Evolutionary conservation across 352 stramenopile genomes (phyloP).

Genomic region (Phytophthora meadii): DNA sequence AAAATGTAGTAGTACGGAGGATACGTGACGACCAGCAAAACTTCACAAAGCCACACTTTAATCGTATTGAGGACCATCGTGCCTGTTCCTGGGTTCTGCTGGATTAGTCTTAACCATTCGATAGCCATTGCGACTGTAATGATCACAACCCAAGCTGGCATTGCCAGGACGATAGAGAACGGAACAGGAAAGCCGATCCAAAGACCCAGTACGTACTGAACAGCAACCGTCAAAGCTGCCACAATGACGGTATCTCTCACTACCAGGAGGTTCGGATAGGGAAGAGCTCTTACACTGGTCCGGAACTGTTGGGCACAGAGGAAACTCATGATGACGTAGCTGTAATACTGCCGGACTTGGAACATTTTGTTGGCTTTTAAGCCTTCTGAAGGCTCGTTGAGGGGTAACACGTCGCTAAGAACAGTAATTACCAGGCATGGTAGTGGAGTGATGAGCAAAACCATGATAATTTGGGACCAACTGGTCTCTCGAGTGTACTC

Average conservation of each 20-base stretch:
- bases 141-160: slow-evolving; percentile 13
- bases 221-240: neutral
- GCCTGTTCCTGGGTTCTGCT: slow-evolving; percentile 3
- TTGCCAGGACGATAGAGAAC: slow-evolving; percentile 25
- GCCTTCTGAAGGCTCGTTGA: slow-evolving; percentile 13
- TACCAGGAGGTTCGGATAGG: slow-evolving; percentile 15
- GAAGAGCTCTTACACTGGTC: slow-evolving; percentile 11
- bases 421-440: slow-evolving; percentile 19
- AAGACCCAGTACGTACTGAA: slow-evolving; percentile 3
- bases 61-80: slow-evolving; percentile 24
- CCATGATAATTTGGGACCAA: slow-evolving; percentile 1
- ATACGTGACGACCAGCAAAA: slow-evolving; percentile 24
- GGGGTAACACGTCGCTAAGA: slow-evolving; percentile 12
- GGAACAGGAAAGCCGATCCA: slow-evolving; percentile 22
- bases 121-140: slow-evolving; percentile 6
- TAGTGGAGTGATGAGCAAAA: slow-evolving; percentile 14
- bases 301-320: slow-evolving; percentile 15
- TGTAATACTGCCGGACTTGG: slow-evolving; percentile 23
- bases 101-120: slow-evolving; percentile 15
- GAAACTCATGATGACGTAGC: slow-evolving; percentile 27
- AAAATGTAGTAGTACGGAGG: slow-evolving; percentile 37
- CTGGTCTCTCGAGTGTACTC: slow-evolving; percentile 8
- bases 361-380: slow-evolving; percentile 18
- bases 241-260: slow-evolving; percentile 9
- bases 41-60: slow-evolving; percentile 31